These are phyloP conservation scores for Podospora sp. DNA, from an alignment of 495 filamentous ascomycete species.

Conservation along the genomic window DNA sequence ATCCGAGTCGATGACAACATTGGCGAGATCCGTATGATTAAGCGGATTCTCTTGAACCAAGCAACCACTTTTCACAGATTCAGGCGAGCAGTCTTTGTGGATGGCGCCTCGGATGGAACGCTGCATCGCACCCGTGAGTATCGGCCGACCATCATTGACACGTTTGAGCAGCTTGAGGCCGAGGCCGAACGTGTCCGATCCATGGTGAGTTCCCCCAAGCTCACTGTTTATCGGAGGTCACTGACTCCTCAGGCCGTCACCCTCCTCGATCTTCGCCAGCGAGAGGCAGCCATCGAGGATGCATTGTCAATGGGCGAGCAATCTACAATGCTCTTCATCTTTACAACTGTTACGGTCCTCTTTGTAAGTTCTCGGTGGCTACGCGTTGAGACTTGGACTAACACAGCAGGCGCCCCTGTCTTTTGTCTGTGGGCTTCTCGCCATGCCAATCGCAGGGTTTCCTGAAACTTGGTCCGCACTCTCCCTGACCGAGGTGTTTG, in stretches of 20 bases:
- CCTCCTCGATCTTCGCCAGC: constrained; percentile 13
- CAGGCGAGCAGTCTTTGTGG: neutral
- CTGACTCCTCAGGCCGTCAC: neutral
- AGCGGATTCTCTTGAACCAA: constrained; percentile 16
- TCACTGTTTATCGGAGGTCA: too few relatives aligned
- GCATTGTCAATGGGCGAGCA: constrained; percentile 18
- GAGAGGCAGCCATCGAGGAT: constrained; percentile 19
- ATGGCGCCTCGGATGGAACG: neutral
- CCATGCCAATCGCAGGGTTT: constrained; percentile 6
- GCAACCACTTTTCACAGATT: neutral
- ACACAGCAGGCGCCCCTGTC: constrained; percentile 17
- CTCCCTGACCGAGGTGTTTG: constrained; percentile 18
- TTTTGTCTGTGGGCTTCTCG: constrained; percentile 18
- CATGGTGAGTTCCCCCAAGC: constrained; percentile 1
- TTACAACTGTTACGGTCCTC: constrained; percentile 18
- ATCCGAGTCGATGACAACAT: constrained; percentile 19
- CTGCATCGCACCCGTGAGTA: neutral
- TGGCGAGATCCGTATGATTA: constrained; percentile 21
- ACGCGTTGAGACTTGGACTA: neutral
- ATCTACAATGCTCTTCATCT: constrained; percentile 21
- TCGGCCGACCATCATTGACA: neutral
- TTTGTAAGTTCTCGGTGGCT: constrained; percentile 3
- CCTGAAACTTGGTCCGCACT: constrained; percentile 7
- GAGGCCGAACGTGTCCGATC: constrained; percentile 18
- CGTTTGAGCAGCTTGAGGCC: constrained; percentile 15